phyloP scores from a whole-genome alignment of 495 filamentous ascomycete species.

The Penicillium macrosclerotiorum region DNA sequence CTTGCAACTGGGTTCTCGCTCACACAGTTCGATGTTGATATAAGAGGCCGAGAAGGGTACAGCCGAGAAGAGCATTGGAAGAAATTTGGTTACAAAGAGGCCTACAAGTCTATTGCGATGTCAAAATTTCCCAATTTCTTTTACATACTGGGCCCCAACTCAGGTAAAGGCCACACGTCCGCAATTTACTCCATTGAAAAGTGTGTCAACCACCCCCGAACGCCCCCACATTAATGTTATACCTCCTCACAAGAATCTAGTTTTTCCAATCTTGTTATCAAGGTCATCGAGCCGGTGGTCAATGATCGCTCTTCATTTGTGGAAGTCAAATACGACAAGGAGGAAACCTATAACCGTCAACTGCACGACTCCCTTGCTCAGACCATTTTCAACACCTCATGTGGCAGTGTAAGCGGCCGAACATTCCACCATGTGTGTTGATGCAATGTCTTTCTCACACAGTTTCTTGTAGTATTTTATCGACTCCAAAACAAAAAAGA shows the following conservation, averaged over 20 bases:
- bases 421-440: neutral
- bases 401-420: neutral
- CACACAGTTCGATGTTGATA: constrained; percentile 7
- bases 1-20: constrained; percentile 14
- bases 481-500: constrained; percentile 6
- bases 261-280: constrained; percentile 7
- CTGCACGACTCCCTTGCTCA: neutral
- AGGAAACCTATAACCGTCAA: neutral
- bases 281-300: constrained; percentile 9
- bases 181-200: constrained; percentile 45
- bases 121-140: constrained; percentile 30
- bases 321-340: constrained; percentile 1
- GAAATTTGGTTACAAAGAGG: constrained; percentile 8
- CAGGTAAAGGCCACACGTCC: constrained; percentile 21
- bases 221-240: neutral
- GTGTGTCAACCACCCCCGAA: constrained; percentile 38
- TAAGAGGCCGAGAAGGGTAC: constrained; percentile 10
- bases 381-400: constrained; percentile 4
- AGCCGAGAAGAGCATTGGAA: constrained; percentile 8
- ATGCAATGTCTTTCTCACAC: constrained; percentile 1
- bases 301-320: constrained; percentile 1
- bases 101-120: constrained; percentile 25
- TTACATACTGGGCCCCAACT: constrained; percentile 26
- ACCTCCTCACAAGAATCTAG: neutral
- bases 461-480: constrained; percentile 5